Evolutionary conservation across 345 rosid genomes (phyloP), one percentile per base, ranked within the genome.

Genomic region (Melaleuca alternifolia): DNA sequence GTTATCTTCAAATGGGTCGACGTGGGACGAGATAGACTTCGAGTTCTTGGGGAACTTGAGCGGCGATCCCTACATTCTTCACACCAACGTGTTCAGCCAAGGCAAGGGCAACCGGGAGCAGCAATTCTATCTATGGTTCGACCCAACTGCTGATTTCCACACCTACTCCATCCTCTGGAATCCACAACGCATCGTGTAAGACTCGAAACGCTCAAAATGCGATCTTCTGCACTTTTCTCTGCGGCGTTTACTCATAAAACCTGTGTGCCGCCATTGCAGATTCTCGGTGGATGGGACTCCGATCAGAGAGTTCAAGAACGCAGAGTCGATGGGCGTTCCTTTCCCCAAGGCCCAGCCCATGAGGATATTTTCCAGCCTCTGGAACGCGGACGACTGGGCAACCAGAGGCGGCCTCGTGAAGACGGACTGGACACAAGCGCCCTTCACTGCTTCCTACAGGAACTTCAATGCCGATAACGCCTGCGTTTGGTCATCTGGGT

Each of bases 11-110:
- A 87, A 91, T 18, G 96, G 95, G 88, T 89, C 94, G 33, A 81
- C 92, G n/a, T 94, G 96, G 95, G 96, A 94, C 85, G 95, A 94
- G 87, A 92, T 94, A 23, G 96, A 93, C 65, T 92, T 90, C 30
- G 95, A 92, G 91, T 94, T 94, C 87, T 85, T 94, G 24, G 96
- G 96, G 20, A 94, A 94, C 65, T 79, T 87, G 83, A 93, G 94
- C 84, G 96, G 96, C 33, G 94, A 94, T 54, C 96, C 95, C 46
- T 94, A 92, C 91, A 92, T 92, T 79, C 89, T 94, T 23, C 96
- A 94, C 86, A 94, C 95, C 41, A 94, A 94, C 87, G 91, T 93
- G 41, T 92, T 89, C 84, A 88, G 90, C 48, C 91, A 92, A 86
- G 96, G 95, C 48, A 92, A 92, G 87, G 95, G 96, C 30, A 91